A percentile compares a stretch with the other conserved stretches of the same genome.
Evolutionary conservation across 2,329 filamentous ascomycete genomes (phyloP).

Genomic region (Rhynchosporium secalis): DNA sequence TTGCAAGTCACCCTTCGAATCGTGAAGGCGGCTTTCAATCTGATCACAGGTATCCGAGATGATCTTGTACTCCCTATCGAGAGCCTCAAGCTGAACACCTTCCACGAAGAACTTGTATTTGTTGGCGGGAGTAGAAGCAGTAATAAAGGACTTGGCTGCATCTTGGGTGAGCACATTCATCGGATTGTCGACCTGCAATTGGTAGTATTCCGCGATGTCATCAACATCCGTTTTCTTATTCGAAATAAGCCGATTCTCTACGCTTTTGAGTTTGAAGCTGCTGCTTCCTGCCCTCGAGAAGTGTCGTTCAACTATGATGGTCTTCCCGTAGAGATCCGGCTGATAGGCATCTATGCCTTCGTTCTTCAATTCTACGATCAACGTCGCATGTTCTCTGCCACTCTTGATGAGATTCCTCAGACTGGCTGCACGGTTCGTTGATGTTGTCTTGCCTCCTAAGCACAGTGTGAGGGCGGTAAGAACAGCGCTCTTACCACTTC

Average conservation of each 20-base stretch:
- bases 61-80: constrained; percentile 87
- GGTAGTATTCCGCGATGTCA: constrained; percentile 90
- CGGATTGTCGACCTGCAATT: constrained; percentile 92
- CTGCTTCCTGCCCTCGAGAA: constrained; percentile 75
- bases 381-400: constrained; percentile 71
- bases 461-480: constrained; percentile 91
- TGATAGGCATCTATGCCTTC: constrained; percentile 82
- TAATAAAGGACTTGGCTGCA: constrained; percentile 89
- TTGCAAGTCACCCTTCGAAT: constrained; percentile 63
- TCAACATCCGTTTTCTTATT: constrained; percentile 85
- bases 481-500: constrained; percentile 95
- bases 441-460: constrained; percentile 89
- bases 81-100: constrained; percentile 87
- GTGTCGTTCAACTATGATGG: constrained; percentile 87
- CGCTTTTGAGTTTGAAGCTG: constrained; percentile 84
- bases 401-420: constrained; percentile 91
- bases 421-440: constrained; percentile 88
- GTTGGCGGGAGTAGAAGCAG: constrained; percentile 73
- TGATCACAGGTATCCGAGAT: constrained; percentile 77
- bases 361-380: constrained; percentile 89
- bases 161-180: constrained; percentile 96
- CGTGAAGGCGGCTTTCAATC: constrained; percentile 63
- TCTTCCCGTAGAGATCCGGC: constrained; percentile 76
- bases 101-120: constrained; percentile 98
- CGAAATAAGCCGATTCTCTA: constrained; percentile 68